Conservation (phyloP, 768 basidiomycete species). For the Mrakia gelida region DNA sequence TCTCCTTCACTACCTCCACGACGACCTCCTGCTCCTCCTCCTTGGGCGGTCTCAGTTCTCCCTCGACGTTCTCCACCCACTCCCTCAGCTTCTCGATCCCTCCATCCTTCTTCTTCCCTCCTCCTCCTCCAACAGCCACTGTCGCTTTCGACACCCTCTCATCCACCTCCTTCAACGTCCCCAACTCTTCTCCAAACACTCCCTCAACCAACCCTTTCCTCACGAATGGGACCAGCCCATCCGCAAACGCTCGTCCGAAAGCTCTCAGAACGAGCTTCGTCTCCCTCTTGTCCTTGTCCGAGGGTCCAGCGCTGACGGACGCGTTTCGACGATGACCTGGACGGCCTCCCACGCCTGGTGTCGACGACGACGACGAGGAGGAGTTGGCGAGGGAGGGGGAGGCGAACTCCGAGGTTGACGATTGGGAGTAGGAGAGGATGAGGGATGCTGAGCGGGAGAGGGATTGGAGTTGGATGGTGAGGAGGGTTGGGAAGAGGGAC, state of each 20-base stretch:
- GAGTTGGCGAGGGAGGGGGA: slow-evolving; percentile 3
- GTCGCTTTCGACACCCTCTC: background rate
- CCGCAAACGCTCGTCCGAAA: slow-evolving; percentile 57
- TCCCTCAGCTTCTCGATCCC: slow-evolving; percentile 8
- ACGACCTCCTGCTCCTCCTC: slow-evolving; percentile 17
- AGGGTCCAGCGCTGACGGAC: slow-evolving; percentile 27
- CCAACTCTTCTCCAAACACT: slow-evolving; percentile 55
- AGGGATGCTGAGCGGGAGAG: slow-evolving; percentile 52
- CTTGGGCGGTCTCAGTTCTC: slow-evolving; percentile 1
- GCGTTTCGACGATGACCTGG: slow-evolving; percentile 39
- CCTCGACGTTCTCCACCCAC: slow-evolving; percentile 12
- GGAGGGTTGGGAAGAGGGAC: slow-evolving; percentile 54
- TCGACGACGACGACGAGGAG: slow-evolving; percentile 25
- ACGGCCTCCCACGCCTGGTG: slow-evolving; percentile 33
- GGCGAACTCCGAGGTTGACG: slow-evolving; percentile 15
- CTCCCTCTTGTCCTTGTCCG: slow-evolving; percentile 39
- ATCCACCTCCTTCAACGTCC: background rate
- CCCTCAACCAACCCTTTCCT: slow-evolving; percentile 67
- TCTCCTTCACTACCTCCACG: background rate
- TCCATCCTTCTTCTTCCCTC: background rate
- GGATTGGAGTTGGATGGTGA: slow-evolving; percentile 52
- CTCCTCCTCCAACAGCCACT: background rate
- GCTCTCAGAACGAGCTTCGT: slow-evolving; percentile 46
- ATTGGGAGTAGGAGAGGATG: slow-evolving; percentile 50
- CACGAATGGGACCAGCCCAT: slow-evolving; percentile 65